A percentile compares a stretch with the other conserved stretches of the same genome.
Evolutionary conservation across 345 rosid species (phyloP).

Genomic region (Camelina sativa): DNA sequence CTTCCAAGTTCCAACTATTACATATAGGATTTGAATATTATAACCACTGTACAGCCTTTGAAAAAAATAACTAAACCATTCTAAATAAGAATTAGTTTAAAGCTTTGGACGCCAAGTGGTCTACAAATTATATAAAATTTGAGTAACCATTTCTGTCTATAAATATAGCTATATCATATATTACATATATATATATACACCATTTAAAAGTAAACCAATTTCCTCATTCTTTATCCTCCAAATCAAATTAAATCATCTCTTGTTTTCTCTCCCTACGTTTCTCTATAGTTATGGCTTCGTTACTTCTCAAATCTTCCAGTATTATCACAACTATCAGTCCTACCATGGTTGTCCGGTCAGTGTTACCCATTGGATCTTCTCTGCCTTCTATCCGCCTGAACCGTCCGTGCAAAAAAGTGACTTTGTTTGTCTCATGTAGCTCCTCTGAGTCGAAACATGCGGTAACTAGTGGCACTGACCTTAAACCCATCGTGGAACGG

Average conservation of each 20-base stretch:
- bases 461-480: constrained; percentile 16
- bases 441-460: constrained; percentile 33
- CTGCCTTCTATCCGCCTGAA: constrained; percentile 11
- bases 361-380: constrained; percentile 15
- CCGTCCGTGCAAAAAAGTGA: constrained; percentile 25
- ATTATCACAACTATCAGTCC: constrained; percentile 19
- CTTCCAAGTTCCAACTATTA: too few relatives aligned
- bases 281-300: constrained; percentile 28
- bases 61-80: too few relatives aligned
- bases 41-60: too few relatives aligned
- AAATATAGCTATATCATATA: constrained; percentile 2
- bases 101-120: not conserved
- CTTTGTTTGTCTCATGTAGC: constrained; percentile 25
- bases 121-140: not conserved
- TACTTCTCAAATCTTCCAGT: constrained; percentile 18
- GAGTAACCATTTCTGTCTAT: not conserved
- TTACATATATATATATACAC: not conserved
- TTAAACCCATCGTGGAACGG: constrained; percentile 25
- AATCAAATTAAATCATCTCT: not conserved
- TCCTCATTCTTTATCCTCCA: constrained; percentile 22
- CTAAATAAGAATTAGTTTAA: too few relatives aligned
- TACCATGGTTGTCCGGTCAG: constrained; percentile 12
- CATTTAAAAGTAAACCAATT: constrained; percentile 16
- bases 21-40: too few relatives aligned
- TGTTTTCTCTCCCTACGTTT: not conserved